These are phyloP conservation scores for Daldinia eschscholtzii DNA, from an alignment of 2,329 filamentous ascomycete genomes.

Conservation along the genomic window DNA sequence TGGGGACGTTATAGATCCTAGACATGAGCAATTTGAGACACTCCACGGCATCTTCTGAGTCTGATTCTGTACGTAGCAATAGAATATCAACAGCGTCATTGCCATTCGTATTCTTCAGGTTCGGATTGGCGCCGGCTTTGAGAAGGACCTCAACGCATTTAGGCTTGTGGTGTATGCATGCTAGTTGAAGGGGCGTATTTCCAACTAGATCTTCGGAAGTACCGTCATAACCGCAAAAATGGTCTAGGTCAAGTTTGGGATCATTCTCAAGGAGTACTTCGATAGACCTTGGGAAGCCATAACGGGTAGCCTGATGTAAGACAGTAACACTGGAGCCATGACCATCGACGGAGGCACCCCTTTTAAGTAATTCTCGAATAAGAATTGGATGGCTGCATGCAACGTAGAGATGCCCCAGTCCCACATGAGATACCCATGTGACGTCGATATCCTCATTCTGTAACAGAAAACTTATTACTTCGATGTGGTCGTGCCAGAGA, in stretches of 20 bases:
- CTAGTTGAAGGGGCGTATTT: neutral
- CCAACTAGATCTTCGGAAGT: neutral
- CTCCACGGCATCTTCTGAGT: neutral
- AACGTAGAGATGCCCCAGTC: neutral
- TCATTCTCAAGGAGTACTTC: neutral
- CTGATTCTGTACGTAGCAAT: neutral
- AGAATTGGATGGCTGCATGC: neutral
- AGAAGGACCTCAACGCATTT: neutral
- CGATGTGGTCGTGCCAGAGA: neutral
- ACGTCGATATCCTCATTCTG: neutral
- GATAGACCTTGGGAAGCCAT: neutral
- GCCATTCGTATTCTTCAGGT: neutral
- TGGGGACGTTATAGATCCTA: neutral
- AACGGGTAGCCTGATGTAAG: neutral
- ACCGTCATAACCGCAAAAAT: neutral
- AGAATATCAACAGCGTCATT: neutral
- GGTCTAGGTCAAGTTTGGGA: neutral
- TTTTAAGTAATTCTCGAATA: constrained; percentile 1
- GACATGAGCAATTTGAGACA: neutral
- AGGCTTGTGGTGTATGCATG: neutral
- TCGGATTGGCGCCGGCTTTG: neutral
- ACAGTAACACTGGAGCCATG: neutral
- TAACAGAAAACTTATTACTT: neutral
- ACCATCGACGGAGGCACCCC: neutral
- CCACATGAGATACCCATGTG: neutral